phyloP scores from a whole-genome alignment of 129 eudicot species.

The Flaveria linearis region DNA sequence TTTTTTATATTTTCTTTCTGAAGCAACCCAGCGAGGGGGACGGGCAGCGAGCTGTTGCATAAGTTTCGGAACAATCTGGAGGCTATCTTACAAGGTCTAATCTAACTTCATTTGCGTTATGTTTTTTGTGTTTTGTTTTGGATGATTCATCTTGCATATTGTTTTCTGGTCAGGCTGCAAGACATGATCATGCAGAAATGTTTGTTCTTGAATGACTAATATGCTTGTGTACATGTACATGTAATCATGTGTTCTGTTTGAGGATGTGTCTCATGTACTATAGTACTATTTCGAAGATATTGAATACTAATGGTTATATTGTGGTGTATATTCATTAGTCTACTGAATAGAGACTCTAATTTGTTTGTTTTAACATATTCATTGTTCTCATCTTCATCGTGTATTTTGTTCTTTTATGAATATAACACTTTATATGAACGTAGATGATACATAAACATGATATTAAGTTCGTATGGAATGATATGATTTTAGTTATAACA shows the following conservation, averaged over 20 bases:
- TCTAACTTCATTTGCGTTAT: conserved; percentile 12
- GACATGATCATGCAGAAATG: conserved; percentile 29
- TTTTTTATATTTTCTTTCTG: conserved; percentile 5
- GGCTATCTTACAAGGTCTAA: conserved; percentile 14
- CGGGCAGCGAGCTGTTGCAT: conserved; percentile 31
- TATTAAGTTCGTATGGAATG: no score
- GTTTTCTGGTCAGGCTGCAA: background rate
- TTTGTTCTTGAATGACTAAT: conserved; percentile 32
- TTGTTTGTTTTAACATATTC: background rate
- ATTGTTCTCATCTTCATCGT: background rate
- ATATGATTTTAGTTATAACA: no score
- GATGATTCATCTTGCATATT: conserved; percentile 8
- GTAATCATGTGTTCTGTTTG: conserved; percentile 31
- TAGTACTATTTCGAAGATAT: background rate
- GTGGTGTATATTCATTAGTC: background rate
- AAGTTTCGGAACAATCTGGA: conserved; percentile 17
- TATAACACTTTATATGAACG: no score
- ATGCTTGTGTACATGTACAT: conserved; percentile 32
- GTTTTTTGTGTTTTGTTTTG: conserved; percentile 10
- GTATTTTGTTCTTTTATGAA: background rate
- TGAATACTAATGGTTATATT: background rate
- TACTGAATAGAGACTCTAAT: background rate
- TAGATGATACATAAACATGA: no score
- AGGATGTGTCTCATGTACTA: conserved; percentile 24
- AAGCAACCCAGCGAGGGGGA: conserved; percentile 28